Percentiles rank a stretch among this genome's conserved stretches.
phyloP scores from a whole-genome alignment of 179 eudicot species.

The Pouteria campechiana region DNA sequence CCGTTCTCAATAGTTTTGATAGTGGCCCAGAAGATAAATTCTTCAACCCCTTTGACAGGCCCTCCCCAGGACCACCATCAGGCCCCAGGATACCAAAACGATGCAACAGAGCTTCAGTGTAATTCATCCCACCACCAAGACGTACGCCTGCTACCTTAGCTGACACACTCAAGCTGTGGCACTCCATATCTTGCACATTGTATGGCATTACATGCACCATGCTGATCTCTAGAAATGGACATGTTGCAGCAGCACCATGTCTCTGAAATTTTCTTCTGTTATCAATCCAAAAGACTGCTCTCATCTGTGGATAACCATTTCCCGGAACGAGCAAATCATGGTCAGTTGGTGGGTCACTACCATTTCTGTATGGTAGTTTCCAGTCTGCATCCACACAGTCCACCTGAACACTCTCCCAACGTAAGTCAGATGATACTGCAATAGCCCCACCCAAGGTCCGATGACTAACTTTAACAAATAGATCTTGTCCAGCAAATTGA shows the following conservation, averaged over 20 bases:
- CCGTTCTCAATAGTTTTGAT: slow-evolving; percentile 63
- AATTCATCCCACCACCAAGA: slow-evolving; percentile 92
- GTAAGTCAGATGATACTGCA: slow-evolving; percentile 57
- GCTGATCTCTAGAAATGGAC: slow-evolving; percentile 61
- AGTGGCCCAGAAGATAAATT: slow-evolving; percentile 72
- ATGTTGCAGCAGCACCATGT: slow-evolving; percentile 9
- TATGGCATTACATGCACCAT: slow-evolving; percentile 72
- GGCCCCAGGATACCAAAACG: slow-evolving; percentile 83
- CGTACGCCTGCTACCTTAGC: slow-evolving; percentile 84
- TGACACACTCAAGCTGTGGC: slow-evolving; percentile 76
- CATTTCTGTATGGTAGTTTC: slow-evolving; percentile 18
- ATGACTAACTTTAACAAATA: slow-evolving; percentile 62
- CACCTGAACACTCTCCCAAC: slow-evolving; percentile 76
- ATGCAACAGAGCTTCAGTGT: slow-evolving; percentile 78
- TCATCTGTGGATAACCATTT: slow-evolving; percentile 43
- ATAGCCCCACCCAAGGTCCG: slow-evolving; percentile 91
- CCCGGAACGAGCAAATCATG: slow-evolving; percentile 25
- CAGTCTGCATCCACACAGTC: slow-evolving; percentile 59
- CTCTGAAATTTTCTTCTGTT: slow-evolving; percentile 22
- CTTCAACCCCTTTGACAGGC: slow-evolving; percentile 69
- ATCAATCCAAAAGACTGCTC: slow-evolving; percentile 89
- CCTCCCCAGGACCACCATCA: slow-evolving; percentile 92
- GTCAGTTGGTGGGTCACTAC: slow-evolving; percentile 8
- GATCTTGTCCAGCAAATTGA: slow-evolving; percentile 65
- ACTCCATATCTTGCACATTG: slow-evolving; percentile 56